Conservation (phyloP, 148 eudicot genomes). For the Simmondsia chinensis region DNA sequence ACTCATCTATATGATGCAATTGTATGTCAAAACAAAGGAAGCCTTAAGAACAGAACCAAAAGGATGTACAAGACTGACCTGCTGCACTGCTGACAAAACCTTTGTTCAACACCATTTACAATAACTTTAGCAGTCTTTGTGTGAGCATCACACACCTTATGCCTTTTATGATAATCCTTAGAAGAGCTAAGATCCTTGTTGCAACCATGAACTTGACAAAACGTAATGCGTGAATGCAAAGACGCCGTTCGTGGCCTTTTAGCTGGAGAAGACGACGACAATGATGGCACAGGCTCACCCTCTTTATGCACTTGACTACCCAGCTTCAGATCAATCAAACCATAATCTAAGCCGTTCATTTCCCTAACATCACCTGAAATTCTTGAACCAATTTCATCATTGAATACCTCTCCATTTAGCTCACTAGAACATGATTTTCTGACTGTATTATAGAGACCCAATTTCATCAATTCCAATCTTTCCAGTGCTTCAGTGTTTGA, state of each 20-base stretch:
- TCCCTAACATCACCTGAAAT: slow-evolving; percentile 13
- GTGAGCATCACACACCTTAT: slow-evolving; percentile 43
- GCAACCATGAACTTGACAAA: slow-evolving; percentile 42
- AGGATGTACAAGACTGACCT: slow-evolving; percentile 21
- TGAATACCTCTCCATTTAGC: slow-evolving; percentile 15
- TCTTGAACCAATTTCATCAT: slow-evolving; percentile 22
- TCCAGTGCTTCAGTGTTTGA: slow-evolving; percentile 26
- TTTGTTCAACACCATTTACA: slow-evolving; percentile 37
- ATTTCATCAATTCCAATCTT: slow-evolving; percentile 16
- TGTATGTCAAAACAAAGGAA: background rate
- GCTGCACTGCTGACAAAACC: slow-evolving; percentile 58
- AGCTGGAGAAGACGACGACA: slow-evolving; percentile 9
- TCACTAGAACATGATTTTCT: slow-evolving; percentile 19
- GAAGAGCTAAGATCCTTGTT: slow-evolving; percentile 31
- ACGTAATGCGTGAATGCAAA: slow-evolving; percentile 7
- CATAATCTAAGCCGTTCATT: slow-evolving; percentile 15
- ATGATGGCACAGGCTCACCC: background rate
- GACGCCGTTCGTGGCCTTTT: slow-evolving; percentile 23
- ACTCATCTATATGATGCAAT: background rate
- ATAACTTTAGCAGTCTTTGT: slow-evolving; percentile 31
- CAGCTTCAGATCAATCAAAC: slow-evolving; percentile 30
- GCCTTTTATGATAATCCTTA: slow-evolving; percentile 39
- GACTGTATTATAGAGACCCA: slow-evolving; percentile 23
- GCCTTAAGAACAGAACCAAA: background rate
- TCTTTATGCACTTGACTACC: slow-evolving; percentile 14